Base-by-base conservation (phyloP, 169 alveolate species). In the Plasmodium gaboni region DNA sequence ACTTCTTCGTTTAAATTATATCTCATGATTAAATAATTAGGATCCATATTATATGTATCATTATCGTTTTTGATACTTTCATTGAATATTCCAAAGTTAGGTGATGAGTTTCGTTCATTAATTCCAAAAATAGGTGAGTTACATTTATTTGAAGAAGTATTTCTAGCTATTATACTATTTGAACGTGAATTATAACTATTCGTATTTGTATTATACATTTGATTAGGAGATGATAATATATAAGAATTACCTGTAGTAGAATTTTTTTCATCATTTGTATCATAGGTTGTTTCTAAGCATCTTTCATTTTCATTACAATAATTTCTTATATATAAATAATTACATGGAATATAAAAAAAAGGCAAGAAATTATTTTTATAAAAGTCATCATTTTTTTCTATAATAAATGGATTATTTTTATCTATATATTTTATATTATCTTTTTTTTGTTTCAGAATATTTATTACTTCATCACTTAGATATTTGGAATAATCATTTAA, bases 261-360 rank as follows among this genome's bases (percentile, higher is more conserved):
- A 57, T 76, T 59, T 65, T 69, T 64, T 57, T 78, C 89, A 65
- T 78, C 50, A 69, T 55, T 59, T n/a, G 74, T 65, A 44, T 59
- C 28, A 24, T 78, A 38, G 12, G 78, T 50, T 46, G 26, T 26
- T 44, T 51, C n/a, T 24, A 64, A 28, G 26, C 10, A 50, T 12
- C 32, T 65, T 32, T 59, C 50, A n/a, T 17, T 67, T 32, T 48
- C 44, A 9, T 86, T 74, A 44, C 61, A 65, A 15, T 86, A 86
- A 60, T 57, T 57, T 28, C 48, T 86, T 44, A 60, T 86, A 71
- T 70, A 86, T 64, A 86, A 57, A 48, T 86, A 72, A 65, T 86
- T 86, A 53, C 32, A 26, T 26, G 92, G 92, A 67, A 86, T 17
- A 63, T 73, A 26, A 48, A 86, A 86, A 86, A 86, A 86, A 38